Base-by-base conservation (phyloP, 345 rosid genomes). In the Carallia brachiata region DNA sequence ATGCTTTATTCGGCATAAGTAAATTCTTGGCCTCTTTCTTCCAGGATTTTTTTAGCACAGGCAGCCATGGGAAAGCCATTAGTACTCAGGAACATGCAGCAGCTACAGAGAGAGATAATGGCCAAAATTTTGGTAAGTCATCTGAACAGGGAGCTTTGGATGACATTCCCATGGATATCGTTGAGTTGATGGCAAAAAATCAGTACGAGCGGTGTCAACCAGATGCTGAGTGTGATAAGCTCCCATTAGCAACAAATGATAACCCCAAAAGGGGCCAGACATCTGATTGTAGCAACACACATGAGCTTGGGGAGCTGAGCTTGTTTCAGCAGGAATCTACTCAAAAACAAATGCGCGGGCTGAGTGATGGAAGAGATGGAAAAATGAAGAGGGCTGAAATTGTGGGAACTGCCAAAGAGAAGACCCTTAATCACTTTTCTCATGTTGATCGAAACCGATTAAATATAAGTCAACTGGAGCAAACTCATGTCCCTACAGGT, bases 111-210 rank as follows among this genome's bases (percentile, higher is more conserved):
- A 78, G 70, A 82, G 19, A 19, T 27, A 70, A 55, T 70, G 70
- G 77, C 50, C 80, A 82, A 57, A 75, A 52, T 74, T 80, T 78
- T 67, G 90, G 74, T 73, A 83, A 73, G 60, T 71, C 65, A 4
- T 52, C 81, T 69, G 98, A 90, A 69, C 88, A 74, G 67, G 86
- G 80, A 75, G 66, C 64, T 75, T 67, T 39, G 39, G 99, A 92
- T 85, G 99, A 95, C 73, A 86, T 88, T 70, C 93, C 97, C 13
- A 89, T 90, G 98, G 99, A 90, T 75, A 90, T 96, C 65, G 98
- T 84, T 32, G 98, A 96, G 79, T 90, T 90, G 71, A 85, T 90
- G 93, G 97, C 98, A 62, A 90, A 84, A 80, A 79, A 85, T 83
- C 98, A 90, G 73, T 88, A 87, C 57, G 99, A 90, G 81, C 85